These are phyloP conservation scores for Stipa capillata DNA, from an alignment of 176 grass and related monocot species.

Conservation along the genomic window DNA sequence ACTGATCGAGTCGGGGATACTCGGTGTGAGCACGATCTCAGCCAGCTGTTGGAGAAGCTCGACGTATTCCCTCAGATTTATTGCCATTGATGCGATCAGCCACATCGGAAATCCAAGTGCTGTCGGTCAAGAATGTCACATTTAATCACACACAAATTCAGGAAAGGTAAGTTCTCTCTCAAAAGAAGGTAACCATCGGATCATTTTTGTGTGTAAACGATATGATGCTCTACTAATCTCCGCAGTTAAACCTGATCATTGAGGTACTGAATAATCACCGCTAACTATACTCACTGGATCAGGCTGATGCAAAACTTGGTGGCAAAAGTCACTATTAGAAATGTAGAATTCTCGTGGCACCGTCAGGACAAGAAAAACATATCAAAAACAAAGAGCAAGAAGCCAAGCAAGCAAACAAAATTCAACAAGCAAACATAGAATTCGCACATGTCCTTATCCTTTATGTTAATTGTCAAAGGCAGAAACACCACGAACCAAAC, in stretches of 20 bases:
- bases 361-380: neutral
- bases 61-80: no score
- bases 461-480: slow-evolving; percentile 22
- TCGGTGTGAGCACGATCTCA: no score
- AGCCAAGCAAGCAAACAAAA: slow-evolving; percentile 17
- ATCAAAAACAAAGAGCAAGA: slow-evolving; percentile 16
- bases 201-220: neutral
- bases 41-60: no score
- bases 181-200: neutral
- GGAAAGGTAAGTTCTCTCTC: neutral
- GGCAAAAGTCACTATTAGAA: neutral
- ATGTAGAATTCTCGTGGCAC: neutral
- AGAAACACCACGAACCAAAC: slow-evolving; percentile 2
- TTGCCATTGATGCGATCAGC: no score
- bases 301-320: neutral
- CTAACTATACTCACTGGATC: neutral
- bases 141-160: neutral
- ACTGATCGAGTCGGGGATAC: no score
- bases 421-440: slow-evolving; percentile 23
- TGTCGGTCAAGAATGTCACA: no score
- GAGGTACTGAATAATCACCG: neutral
- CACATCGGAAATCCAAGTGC: no score
- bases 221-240: neutral
- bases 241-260: neutral
- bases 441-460: slow-evolving; percentile 32